These are phyloP conservation scores for Boletus eberwhitei DNA, from an alignment of 768 basidiomycete genomes.

Conservation along the genomic window DNA sequence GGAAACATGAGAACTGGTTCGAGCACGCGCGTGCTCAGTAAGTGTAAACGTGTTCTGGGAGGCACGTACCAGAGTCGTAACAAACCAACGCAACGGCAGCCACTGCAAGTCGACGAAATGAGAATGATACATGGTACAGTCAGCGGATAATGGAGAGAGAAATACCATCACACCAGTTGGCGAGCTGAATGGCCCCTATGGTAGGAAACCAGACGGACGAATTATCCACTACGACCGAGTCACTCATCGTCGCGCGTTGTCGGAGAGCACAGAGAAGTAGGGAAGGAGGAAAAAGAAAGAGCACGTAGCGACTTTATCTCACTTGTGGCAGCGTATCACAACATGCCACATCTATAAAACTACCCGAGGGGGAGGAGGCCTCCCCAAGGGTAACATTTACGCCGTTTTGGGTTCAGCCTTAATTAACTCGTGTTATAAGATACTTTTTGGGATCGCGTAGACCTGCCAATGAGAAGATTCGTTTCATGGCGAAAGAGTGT, in stretches of 20 bases:
- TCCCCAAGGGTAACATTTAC: too few species aligned
- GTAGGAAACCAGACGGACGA: slow-evolving; percentile 5
- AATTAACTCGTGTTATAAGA: too few species aligned
- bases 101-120: background rate
- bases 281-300: background rate
- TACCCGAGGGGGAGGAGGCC: too few species aligned
- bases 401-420: too few species aligned
- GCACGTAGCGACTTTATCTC: background rate
- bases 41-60: too few species aligned
- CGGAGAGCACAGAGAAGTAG: background rate
- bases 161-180: slow-evolving; percentile 16
- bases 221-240: slow-evolving; percentile 9
- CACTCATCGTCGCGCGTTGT: slow-evolving; percentile 5
- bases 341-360: too few species aligned
- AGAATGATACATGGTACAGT: background rate
- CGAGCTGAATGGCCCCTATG: slow-evolving; percentile 12
- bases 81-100: slow-evolving; percentile 17
- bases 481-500: too few species aligned
- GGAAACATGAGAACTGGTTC: slow-evolving; percentile 18
- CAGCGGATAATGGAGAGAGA: background rate
- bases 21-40: background rate
- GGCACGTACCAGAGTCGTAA: slow-evolving; percentile 11
- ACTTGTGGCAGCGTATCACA: background rate
- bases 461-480: too few species aligned
- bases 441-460: too few species aligned